These are phyloP conservation scores for Prillingera fragicola DNA, from an alignment of 1,284 basidiomycete genomes.

Conservation along the genomic window DNA sequence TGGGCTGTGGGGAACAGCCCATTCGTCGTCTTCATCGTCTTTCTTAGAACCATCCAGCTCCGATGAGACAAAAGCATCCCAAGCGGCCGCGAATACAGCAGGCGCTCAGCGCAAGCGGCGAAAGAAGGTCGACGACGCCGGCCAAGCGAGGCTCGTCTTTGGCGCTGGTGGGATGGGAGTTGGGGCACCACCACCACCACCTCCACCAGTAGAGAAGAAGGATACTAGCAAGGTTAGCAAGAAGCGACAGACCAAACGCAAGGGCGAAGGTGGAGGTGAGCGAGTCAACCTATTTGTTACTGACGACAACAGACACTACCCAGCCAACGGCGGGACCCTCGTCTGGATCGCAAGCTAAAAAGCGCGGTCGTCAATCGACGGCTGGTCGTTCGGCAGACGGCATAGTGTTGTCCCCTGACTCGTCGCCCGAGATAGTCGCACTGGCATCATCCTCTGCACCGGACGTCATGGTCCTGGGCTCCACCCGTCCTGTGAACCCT, in stretches of 20 bases:
- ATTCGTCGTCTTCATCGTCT: no score
- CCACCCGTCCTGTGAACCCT: not conserved
- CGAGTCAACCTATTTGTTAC: not conserved
- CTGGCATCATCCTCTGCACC: not conserved
- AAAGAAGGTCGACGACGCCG: slow-evolving; percentile 8
- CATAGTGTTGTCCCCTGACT: no score
- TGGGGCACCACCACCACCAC: slow-evolving; percentile 3
- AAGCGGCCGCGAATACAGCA: no score
- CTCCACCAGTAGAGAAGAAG: not conserved
- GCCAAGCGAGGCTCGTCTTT: slow-evolving; percentile 11
- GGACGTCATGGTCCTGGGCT: not conserved
- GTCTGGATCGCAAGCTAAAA: not conserved
- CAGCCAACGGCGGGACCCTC: not conserved
- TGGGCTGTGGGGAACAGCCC: no score
- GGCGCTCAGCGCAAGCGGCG: slow-evolving; percentile 9
- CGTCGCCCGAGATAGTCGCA: not conserved
- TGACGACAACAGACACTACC: not conserved
- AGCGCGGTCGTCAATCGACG: not conserved
- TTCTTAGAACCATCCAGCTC: no score
- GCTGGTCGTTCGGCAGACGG: not conserved
- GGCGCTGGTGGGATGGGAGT: slow-evolving; percentile 6
- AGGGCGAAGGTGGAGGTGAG: not conserved
- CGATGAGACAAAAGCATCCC: no score
- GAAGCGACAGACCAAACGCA: slow-evolving; percentile 1
- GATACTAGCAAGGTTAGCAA: not conserved